Percentiles rank a stretch among this genome's conserved stretches.
These are phyloP conservation scores for Yarrowia sp. DNA, from an alignment of 805 yeast species.

Conservation along the genomic window DNA sequence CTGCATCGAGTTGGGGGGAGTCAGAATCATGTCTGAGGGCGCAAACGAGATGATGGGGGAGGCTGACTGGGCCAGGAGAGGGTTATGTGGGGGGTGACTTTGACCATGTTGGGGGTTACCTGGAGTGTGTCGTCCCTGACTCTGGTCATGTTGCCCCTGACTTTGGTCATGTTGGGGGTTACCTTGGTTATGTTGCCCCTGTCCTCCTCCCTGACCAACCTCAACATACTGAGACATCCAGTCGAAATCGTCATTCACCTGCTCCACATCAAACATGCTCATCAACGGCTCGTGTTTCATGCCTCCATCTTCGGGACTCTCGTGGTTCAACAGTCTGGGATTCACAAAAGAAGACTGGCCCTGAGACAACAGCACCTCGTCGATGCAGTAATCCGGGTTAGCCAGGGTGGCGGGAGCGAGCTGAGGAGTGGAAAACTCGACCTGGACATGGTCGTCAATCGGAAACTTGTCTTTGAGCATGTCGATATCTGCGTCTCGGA, in stretches of 20 bases:
- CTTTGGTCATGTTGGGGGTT: not conserved
- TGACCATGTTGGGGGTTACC: no score
- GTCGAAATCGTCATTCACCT: slow-evolving; percentile 22
- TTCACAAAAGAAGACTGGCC: slow-evolving; percentile 34
- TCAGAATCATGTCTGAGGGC: slow-evolving; percentile 27
- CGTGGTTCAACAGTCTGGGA: slow-evolving; percentile 29
- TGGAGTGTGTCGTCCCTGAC: no score
- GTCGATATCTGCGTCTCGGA: slow-evolving; percentile 56
- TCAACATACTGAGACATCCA: slow-evolving; percentile 34
- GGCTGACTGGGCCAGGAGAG: not conserved
- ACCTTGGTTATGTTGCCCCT: not conserved
- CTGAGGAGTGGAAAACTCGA: slow-evolving; percentile 85
- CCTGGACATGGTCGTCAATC: slow-evolving; percentile 63
- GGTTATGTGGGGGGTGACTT: no score
- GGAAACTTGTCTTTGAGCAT: slow-evolving; percentile 42
- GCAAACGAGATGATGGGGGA: slow-evolving; percentile 23
- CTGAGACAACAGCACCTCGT: slow-evolving; percentile 35
- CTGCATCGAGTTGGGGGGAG: slow-evolving; percentile 37
- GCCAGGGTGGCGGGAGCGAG: slow-evolving; percentile 57
- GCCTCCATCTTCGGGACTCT: slow-evolving; percentile 3
- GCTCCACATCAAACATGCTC: slow-evolving; percentile 4
- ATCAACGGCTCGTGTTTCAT: slow-evolving; percentile 27
- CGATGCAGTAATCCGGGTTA: slow-evolving; percentile 32
- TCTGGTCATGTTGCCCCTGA: no score
- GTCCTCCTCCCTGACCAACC: no score